Conservation (phyloP, 2,329 filamentous ascomycete genomes). For the Geoglossum cookeanum region DNA sequence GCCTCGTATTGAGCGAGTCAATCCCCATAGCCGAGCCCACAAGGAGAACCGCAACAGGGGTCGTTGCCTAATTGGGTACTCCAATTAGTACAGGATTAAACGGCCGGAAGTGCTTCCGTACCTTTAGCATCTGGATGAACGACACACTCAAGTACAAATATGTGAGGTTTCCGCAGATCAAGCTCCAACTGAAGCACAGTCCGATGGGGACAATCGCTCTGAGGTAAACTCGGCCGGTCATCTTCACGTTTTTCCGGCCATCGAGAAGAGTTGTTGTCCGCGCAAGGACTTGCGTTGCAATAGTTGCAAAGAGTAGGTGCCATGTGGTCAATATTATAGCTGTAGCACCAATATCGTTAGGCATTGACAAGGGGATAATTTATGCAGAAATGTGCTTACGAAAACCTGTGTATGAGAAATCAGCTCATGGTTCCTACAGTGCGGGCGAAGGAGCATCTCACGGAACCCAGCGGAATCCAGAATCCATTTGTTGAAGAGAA, state of each 20-base stretch:
- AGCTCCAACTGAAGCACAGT: slow-evolving; percentile 82
- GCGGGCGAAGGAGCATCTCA: slow-evolving; percentile 15
- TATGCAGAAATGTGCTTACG: slow-evolving; percentile 21
- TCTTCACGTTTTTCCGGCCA: slow-evolving; percentile 87
- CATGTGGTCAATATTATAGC: slow-evolving; percentile 69
- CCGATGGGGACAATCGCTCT: slow-evolving; percentile 89
- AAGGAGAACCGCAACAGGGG: slow-evolving; percentile 78
- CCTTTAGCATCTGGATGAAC: slow-evolving; percentile 99
- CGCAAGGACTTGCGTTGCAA: slow-evolving; percentile 87
- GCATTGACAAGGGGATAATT: background rate
- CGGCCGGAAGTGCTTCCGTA: slow-evolving; percentile 18
- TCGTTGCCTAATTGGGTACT: slow-evolving; percentile 50
- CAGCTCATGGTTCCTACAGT: background rate
- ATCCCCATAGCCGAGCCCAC: slow-evolving; percentile 78
- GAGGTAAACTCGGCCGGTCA: slow-evolving; percentile 86
- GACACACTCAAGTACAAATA: slow-evolving; percentile 91
- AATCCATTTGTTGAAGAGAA: slow-evolving; percentile 99
- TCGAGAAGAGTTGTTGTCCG: slow-evolving; percentile 80
- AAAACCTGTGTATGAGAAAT: slow-evolving; percentile 23
- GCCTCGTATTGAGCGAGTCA: slow-evolving; percentile 64
- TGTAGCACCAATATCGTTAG: slow-evolving; percentile 9
- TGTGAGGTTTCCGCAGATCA: slow-evolving; percentile 92
- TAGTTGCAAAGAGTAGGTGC: slow-evolving; percentile 79
- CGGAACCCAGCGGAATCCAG: slow-evolving; percentile 54
- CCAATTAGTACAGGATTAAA: background rate